These are phyloP conservation scores for Penicillium janthinellum DNA, from an alignment of 2,329 filamentous ascomycete genomes.

Conservation along the genomic window DNA sequence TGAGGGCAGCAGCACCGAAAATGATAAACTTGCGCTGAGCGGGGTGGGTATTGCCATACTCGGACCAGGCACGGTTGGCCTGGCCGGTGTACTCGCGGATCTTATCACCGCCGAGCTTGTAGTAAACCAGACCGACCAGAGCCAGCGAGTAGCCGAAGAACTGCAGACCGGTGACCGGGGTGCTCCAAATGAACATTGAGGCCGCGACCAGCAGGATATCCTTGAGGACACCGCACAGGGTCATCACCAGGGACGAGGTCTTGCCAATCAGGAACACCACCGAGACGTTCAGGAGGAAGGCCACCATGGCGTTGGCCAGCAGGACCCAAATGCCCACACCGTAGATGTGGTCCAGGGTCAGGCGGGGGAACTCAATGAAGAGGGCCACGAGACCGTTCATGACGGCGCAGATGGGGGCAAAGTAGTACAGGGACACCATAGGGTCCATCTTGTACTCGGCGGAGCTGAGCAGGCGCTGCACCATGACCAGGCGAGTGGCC, in stretches of 20 bases:
- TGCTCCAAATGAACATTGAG: constrained; percentile 77
- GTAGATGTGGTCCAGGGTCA: constrained; percentile 68
- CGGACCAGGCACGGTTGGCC: constrained; percentile 76
- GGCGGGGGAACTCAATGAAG: constrained; percentile 66
- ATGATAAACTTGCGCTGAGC: constrained; percentile 76
- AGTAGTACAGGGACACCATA: constrained; percentile 86
- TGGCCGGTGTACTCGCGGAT: constrained; percentile 77
- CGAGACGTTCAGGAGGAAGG: constrained; percentile 78
- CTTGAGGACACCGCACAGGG: constrained; percentile 82
- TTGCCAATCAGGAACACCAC: constrained; percentile 89
- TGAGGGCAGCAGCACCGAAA: constrained; percentile 63
- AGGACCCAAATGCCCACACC: constrained; percentile 67
- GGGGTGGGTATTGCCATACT: constrained; percentile 78
- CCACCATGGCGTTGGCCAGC: constrained; percentile 72
- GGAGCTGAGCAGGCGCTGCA: constrained; percentile 76
- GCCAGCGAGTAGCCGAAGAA: constrained; percentile 77
- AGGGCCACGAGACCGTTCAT: constrained; percentile 76
- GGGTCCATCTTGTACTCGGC: constrained; percentile 87
- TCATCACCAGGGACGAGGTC: constrained; percentile 83
- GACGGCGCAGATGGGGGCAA: constrained; percentile 77
- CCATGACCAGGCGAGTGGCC: constrained; percentile 80
- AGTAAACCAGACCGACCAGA: constrained; percentile 65
- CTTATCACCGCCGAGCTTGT: constrained; percentile 74
- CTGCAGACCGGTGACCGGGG: constrained; percentile 70
- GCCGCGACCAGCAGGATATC: constrained; percentile 79